A percentile compares a stretch with the other conserved stretches of the same genome.
These are phyloP conservation scores for Microstegium vimineum DNA, from an alignment of 176 grass and related monocot genomes.

Conservation along the genomic window DNA sequence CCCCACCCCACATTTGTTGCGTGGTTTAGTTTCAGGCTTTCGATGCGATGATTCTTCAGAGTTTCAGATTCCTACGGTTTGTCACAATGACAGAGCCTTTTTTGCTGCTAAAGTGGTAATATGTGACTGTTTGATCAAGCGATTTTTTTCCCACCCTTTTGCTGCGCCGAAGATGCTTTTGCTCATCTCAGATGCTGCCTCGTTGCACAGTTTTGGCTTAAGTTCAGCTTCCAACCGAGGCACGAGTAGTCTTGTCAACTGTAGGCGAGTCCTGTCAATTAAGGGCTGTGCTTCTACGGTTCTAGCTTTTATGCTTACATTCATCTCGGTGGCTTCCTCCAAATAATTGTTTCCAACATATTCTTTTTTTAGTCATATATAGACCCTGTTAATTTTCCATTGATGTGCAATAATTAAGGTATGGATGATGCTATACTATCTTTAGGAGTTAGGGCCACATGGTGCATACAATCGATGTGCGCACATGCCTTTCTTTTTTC, in stretches of 20 bases:
- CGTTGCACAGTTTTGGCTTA: not conserved
- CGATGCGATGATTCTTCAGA: not conserved
- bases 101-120: not conserved
- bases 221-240: not conserved
- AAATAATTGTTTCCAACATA: not conserved
- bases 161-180: not conserved
- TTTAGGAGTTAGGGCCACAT: not conserved
- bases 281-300: not conserved
- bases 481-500: not conserved
- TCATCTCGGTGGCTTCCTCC: not conserved
- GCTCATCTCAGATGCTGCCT: not conserved
- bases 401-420: not conserved
- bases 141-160: not conserved
- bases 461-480: not conserved
- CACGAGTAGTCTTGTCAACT: not conserved
- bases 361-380: not conserved
- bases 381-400: not conserved
- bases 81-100: not conserved
- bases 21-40: not conserved
- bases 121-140: not conserved
- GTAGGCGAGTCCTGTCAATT: not conserved
- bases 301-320: not conserved
- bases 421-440: not conserved
- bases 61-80: not conserved
- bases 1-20: not conserved